These are phyloP conservation scores for Basipetospora sp. DNA, from an alignment of 2,329 filamentous ascomycete species.

Conservation along the genomic window DNA sequence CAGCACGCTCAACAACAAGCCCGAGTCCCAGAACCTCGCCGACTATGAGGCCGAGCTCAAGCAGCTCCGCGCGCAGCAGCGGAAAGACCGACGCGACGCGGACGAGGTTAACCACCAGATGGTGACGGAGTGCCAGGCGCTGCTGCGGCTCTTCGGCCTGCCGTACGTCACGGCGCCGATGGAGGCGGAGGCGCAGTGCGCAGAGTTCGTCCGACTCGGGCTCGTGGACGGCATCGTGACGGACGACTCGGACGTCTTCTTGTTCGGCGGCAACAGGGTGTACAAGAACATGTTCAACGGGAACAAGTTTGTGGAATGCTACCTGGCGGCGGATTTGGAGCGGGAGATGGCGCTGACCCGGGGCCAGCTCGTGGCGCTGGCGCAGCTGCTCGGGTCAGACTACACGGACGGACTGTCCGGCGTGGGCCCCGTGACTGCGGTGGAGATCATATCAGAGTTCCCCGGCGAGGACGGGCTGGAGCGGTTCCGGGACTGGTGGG, in stretches of 20 bases:
- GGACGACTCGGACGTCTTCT: conserved; percentile 89
- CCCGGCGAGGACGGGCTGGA: conserved; percentile 43
- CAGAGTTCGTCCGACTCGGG: conserved; percentile 70
- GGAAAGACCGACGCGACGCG: conserved; percentile 86
- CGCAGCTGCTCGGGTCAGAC: conserved; percentile 81
- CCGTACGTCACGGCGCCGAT: conserved; percentile 96
- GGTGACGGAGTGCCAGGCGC: conserved; percentile 85
- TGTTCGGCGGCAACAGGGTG: conserved; percentile 88
- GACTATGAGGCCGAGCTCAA: conserved; percentile 81
- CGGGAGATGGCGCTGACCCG: conserved; percentile 77
- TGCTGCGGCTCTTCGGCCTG: conserved; percentile 78
- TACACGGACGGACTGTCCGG: conserved; percentile 87
- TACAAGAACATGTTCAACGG: conserved; percentile 99
- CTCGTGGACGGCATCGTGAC: conserved; percentile 96
- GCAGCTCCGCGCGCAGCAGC: conserved; percentile 80
- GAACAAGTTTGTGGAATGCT: conserved; percentile 96
- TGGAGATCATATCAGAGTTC: conserved; percentile 91
- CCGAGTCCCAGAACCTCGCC: conserved; percentile 52
- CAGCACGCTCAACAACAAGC: conserved; percentile 66
- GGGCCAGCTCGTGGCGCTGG: conserved; percentile 75
- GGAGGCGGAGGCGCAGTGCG: conserved; percentile 97
- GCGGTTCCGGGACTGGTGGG: conserved; percentile 83
- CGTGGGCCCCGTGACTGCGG: conserved; percentile 82
- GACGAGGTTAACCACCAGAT: conserved; percentile 95
- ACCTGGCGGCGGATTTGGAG: conserved; percentile 68